Conservation (phyloP, 306 rosid species). For the Rubus idaeus region DNA sequence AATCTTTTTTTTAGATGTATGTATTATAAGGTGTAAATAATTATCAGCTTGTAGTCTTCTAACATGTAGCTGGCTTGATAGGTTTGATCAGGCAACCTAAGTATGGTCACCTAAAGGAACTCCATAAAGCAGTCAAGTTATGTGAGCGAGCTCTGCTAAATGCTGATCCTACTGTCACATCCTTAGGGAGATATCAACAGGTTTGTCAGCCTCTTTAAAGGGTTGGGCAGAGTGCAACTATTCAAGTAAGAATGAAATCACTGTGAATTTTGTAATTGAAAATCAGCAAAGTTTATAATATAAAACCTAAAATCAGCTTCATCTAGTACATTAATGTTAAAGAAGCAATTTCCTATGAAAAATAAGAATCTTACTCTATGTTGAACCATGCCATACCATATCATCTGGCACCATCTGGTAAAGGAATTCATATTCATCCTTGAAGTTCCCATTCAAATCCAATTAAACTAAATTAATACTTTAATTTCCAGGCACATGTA, state of each 20-base stretch:
- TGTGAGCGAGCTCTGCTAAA: constrained; percentile 68
- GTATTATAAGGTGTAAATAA: neutral
- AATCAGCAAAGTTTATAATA: too few species aligned
- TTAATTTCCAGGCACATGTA: constrained; percentile 52
- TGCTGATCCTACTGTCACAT: constrained; percentile 52
- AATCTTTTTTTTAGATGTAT: neutral
- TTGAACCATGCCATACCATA: neutral
- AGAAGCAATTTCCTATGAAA: neutral
- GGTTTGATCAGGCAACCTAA: constrained; percentile 71
- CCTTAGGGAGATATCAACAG: constrained; percentile 52
- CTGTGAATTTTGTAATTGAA: constrained; percentile 2
- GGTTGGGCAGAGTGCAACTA: neutral
- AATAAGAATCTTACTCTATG: neutral
- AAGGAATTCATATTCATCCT: neutral
- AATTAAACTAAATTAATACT: neutral
- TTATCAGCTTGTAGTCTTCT: neutral
- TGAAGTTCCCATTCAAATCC: neutral
- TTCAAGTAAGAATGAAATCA: neutral
- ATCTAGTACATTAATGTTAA: neutral
- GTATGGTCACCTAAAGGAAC: constrained; percentile 66
- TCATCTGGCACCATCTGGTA: neutral
- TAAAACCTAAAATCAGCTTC: neutral
- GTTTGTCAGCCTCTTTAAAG: constrained; percentile 23
- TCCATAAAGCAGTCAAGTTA: constrained; percentile 60
- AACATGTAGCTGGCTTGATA: constrained; percentile 14